A percentile compares a stretch with the other conserved stretches of the same genome.
These are phyloP conservation scores for Tilletia indica DNA, from an alignment of 1,284 basidiomycete genomes.

Conservation along the genomic window DNA sequence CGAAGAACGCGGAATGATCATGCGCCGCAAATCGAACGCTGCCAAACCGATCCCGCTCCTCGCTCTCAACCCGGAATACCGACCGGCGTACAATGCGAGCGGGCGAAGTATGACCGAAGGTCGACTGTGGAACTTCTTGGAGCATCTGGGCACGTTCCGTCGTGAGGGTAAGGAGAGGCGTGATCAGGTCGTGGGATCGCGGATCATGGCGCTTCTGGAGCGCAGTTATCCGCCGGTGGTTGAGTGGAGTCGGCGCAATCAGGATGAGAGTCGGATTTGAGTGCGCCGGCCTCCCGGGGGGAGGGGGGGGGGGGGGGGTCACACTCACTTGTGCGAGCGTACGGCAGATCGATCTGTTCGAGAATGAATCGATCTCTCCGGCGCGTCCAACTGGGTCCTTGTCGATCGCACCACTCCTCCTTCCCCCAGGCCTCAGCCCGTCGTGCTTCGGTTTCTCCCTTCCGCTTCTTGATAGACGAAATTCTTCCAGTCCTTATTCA, in stretches of 20 bases:
- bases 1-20: slow-evolving; percentile 46
- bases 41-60: slow-evolving; percentile 53
- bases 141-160: slow-evolving; percentile 50
- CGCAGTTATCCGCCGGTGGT: slow-evolving; percentile 15
- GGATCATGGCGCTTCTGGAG: background rate
- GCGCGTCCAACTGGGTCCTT: too few relatives aligned
- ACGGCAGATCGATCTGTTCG: too few relatives aligned
- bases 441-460: too few relatives aligned
- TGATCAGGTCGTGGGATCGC: slow-evolving; percentile 23
- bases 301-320: too few relatives aligned
- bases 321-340: too few relatives aligned
- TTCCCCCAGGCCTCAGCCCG: too few relatives aligned
- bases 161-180: slow-evolving; percentile 55
- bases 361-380: too few relatives aligned
- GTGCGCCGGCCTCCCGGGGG: too few relatives aligned
- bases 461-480: too few relatives aligned
- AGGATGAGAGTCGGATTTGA: background rate
- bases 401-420: too few relatives aligned
- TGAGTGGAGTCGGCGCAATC: slow-evolving; percentile 13
- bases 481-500: too few relatives aligned
- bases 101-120: slow-evolving; percentile 20
- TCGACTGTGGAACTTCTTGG: slow-evolving; percentile 50
- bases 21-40: slow-evolving; percentile 39
- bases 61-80: slow-evolving; percentile 52
- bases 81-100: slow-evolving; percentile 28